Conservation (phyloP, 345 rosid species). For the Orychophragmus violaceus region DNA sequence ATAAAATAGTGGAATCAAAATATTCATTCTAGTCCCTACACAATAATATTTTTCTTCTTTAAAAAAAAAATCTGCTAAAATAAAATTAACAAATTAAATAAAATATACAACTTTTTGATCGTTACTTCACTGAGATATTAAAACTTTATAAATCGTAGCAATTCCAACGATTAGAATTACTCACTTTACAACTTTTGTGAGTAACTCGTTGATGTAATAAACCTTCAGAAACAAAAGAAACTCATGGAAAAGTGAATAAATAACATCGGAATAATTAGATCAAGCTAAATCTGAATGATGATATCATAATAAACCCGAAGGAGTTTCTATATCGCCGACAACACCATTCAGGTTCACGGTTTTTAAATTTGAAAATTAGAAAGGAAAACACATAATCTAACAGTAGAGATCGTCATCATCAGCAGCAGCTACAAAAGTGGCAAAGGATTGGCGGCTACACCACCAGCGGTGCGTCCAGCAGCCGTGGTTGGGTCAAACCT, state of each 20-base stretch:
- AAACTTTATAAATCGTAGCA: too few relatives aligned
- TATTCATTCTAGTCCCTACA: too few relatives aligned
- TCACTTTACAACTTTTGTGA: background rate
- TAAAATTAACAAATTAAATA: too few relatives aligned
- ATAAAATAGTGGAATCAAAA: too few relatives aligned
- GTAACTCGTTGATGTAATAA: background rate
- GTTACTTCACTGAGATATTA: too few relatives aligned
- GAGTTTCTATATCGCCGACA: background rate
- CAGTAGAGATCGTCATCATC: conserved; percentile 87
- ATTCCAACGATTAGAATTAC: background rate
- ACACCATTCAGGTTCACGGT: background rate
- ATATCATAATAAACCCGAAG: background rate
- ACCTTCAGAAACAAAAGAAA: background rate
- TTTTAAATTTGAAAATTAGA: background rate
- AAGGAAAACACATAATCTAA: conserved; percentile 29
- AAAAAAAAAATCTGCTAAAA: too few relatives aligned
- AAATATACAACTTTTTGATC: too few relatives aligned
- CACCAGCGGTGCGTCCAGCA: conserved; percentile 36
- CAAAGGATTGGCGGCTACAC: conserved; percentile 64
- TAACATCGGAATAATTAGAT: background rate
- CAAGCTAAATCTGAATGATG: too few relatives aligned
- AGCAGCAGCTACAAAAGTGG: conserved; percentile 49
- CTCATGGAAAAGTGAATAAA: too few relatives aligned
- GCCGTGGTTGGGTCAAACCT: conserved; percentile 52
- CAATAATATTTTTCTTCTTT: too few relatives aligned